Conservation (phyloP, 2,329 filamentous ascomycete species). For the Aspergillus novoparasiticus region DNA sequence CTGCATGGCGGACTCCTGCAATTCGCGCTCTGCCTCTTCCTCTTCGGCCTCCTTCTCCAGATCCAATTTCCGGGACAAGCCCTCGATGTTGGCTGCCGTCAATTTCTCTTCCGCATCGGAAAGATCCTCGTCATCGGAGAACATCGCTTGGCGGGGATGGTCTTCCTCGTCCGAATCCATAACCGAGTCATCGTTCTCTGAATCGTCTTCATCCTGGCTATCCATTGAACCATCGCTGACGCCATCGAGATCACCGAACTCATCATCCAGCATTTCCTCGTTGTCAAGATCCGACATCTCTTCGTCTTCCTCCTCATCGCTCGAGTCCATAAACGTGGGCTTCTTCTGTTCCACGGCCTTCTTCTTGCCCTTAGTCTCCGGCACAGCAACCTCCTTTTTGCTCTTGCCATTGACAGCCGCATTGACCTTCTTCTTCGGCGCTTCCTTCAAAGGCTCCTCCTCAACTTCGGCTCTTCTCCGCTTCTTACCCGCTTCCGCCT, state of each 20-base stretch:
- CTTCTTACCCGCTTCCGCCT: slow-evolving; percentile 65
- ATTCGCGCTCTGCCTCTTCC: slow-evolving; percentile 79
- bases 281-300: slow-evolving; percentile 38
- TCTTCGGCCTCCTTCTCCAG: slow-evolving; percentile 74
- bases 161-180: slow-evolving; percentile 72
- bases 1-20: slow-evolving; percentile 82
- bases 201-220: slow-evolving; percentile 51
- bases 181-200: slow-evolving; percentile 64
- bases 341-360: slow-evolving; percentile 40
- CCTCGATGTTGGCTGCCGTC: slow-evolving; percentile 94
- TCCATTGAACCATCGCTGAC: slow-evolving; percentile 49
- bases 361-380: slow-evolving; percentile 31
- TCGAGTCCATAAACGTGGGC: slow-evolving; percentile 38
- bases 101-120: slow-evolving; percentile 87
- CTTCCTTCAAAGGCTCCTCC: slow-evolving; percentile 43
- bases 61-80: slow-evolving; percentile 83
- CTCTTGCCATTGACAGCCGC: slow-evolving; percentile 22
- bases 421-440: slow-evolving; percentile 39
- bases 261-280: slow-evolving; percentile 40
- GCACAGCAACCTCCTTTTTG: slow-evolving; percentile 25
- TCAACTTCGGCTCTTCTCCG: slow-evolving; percentile 56
- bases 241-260: slow-evolving; percentile 49
- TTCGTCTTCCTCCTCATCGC: slow-evolving; percentile 37
- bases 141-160: slow-evolving; percentile 68
- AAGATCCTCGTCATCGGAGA: slow-evolving; percentile 92